Evolutionary conservation across 257 asterid species (phyloP).

Genomic region (Craterostigma plantagineum): DNA sequence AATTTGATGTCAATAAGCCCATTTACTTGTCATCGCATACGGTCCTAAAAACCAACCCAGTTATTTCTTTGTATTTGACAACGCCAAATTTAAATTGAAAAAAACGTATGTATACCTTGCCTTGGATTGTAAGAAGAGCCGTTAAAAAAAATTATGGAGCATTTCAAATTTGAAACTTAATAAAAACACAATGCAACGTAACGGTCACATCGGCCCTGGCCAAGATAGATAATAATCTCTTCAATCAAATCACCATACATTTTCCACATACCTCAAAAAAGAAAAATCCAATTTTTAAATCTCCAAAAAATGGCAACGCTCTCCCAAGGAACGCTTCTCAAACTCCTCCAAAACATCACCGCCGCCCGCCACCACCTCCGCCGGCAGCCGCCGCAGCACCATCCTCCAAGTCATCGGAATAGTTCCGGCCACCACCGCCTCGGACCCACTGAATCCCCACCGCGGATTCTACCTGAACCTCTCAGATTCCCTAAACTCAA

Average conservation of each 20-base stretch:
- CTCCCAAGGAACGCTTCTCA: slow-evolving; percentile 80
- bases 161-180: too few species aligned
- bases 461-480: slow-evolving; percentile 79
- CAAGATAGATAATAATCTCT: too few species aligned
- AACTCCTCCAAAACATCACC: slow-evolving; percentile 83
- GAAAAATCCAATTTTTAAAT: neutral
- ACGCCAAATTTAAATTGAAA: too few species aligned
- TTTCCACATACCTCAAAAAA: neutral
- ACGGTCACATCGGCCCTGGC: too few species aligned
- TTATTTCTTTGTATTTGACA: too few species aligned
- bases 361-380: slow-evolving; percentile 45
- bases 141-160: too few species aligned
- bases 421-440: slow-evolving; percentile 62
- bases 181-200: too few species aligned
- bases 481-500: slow-evolving; percentile 81
- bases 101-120: too few species aligned
- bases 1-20: too few species aligned
- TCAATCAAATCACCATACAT: neutral
- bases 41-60: too few species aligned
- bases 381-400: slow-evolving; percentile 96
- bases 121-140: too few species aligned
- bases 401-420: slow-evolving; percentile 87
- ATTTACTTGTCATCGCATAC: too few species aligned
- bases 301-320: slow-evolving; percentile 44
- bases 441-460: slow-evolving; percentile 68